Conservation (phyloP, 495 filamentous ascomycete genomes). For the Tetracladium setigerum region DNA sequence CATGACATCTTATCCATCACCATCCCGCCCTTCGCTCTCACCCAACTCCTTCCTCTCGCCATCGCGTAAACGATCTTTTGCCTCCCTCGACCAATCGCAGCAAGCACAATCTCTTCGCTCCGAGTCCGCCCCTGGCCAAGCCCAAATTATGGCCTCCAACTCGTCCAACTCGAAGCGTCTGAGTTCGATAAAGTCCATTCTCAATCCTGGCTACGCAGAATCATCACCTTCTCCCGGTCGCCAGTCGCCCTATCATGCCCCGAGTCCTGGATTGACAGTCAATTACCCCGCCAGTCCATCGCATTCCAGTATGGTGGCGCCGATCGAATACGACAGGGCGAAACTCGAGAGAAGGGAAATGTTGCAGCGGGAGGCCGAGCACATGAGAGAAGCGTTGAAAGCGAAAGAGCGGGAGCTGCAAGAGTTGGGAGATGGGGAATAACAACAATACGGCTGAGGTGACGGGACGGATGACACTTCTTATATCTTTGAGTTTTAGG, state of each 20-base stretch:
- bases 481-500: not conserved
- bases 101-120: constrained; percentile 3
- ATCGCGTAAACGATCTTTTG: constrained; percentile 60
- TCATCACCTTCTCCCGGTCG: not conserved
- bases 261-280: constrained; percentile 18
- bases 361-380: constrained; percentile 66
- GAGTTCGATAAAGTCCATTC: constrained; percentile 72
- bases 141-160: constrained; percentile 19
- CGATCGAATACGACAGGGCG: constrained; percentile 41
- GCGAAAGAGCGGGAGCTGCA: constrained; percentile 75
- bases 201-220: constrained; percentile 48
- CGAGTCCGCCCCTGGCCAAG: not conserved
- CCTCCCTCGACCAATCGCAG: constrained; percentile 40
- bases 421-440: constrained; percentile 35
- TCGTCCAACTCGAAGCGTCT: constrained; percentile 47
- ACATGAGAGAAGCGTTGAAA: constrained; percentile 65
- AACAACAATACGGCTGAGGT: not conserved
- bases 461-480: not conserved
- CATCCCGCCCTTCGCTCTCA: constrained; percentile 36
- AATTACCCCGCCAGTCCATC: constrained; percentile 16
- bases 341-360: constrained; percentile 56
- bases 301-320: constrained; percentile 26
- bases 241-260: constrained; percentile 8
- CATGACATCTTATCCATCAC: constrained; percentile 33
- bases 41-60: constrained; percentile 44